Base-by-base conservation (phyloP, 1,139 yeast species). In the Saccharomyces hybrid region DNA sequence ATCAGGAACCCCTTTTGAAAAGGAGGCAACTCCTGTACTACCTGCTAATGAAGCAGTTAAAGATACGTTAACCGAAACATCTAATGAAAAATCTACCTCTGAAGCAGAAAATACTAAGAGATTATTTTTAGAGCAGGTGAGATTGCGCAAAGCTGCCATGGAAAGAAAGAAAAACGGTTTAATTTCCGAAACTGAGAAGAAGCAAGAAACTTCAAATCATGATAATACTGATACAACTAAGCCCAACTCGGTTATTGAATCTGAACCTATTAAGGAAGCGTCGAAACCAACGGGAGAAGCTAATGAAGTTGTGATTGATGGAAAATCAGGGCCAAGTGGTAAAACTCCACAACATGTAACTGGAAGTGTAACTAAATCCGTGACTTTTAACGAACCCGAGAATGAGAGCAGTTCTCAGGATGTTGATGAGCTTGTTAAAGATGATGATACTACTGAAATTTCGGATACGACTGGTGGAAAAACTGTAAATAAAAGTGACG, bases 121-220 rank as follows among this genome's bases (percentile, higher is more conserved):
- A 48, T 59, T 57, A 25, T 62, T 63, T 48, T 53, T 63, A 52
- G 67, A 64, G 50, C 65, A 62, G 50, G 64, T 62, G 32, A 62
- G 58, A 47, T 53, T 58, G 52, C 63, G 68, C 51, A 64, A 64
- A 54, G 65, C 59, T 11, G 59, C 59, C 47, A 53, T 63, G 46
- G 66, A 64, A 48, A 63, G 57, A 53, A 61, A 63, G 51, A 63
- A 62, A 52, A 55, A 60, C 11, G 59, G 57, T 55, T 14, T n/a
- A 14, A 31, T 47, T 20, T 28, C 30, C 20, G 50, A 27, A 23
- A 28, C 9, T 25, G 50, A 50, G 6, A 20, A 30, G 14, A 42
- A 42, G n/a, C 9, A 13, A 2, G 14, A 14, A 4, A 42, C 42
- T 13, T 16, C 8, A 13, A 13, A 49, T 8, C 14, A 14, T 28